Evolutionary conservation across 495 filamentous ascomycete species (phyloP), one percentile per base, ranked within the genome.

Genomic region (Trichoderma asperelloides): DNA sequence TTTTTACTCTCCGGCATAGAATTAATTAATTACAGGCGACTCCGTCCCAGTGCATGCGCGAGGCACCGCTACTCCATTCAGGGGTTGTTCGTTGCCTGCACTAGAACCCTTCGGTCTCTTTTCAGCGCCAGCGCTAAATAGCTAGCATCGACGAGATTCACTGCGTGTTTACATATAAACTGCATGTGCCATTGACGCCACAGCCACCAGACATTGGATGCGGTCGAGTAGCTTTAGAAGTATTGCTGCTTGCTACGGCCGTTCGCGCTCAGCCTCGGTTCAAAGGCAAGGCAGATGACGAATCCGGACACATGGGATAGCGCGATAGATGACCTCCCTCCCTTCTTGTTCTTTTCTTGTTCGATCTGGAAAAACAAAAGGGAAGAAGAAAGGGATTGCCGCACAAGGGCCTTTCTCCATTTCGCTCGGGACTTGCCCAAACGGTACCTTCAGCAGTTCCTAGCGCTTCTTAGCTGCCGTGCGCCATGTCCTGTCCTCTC

Each of bases 1-100:
- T 37, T 37, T 37, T 37, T 3, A 37, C n/a, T 47, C n/a, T n/a
- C 15, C 8, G 49, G 49, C 16, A 55, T 55, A n/a, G 49, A 23
- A 55, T 55, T 55, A 55, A 55, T 55, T 55, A 55, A 55, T 55
- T 37, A 37, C 33, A 37, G 33, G 33, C 33, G 33, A 37, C 33
- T 37, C 33, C 33, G 33, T 60, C 27, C 27, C 55, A 60, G 47
- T n/a, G 21, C 18, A n/a, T 23, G 55, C 4, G 55, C 55, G 55
- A 27, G 27, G 43, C 43, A 47, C 43, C n/a, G 33, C 33, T 47
- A n/a, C 55, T 60, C 55, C 55, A 30, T 60, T 60, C 55, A 60
- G 55, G 55, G 27, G 55, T 13, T 37, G 33, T 37, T 9, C 23
- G 49, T 6, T 23, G 55, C 55, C 55, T 11, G 55, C 55, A 60